Base-by-base conservation (phyloP, 495 filamentous ascomycete species). In the Neurospora cerealis region DNA sequence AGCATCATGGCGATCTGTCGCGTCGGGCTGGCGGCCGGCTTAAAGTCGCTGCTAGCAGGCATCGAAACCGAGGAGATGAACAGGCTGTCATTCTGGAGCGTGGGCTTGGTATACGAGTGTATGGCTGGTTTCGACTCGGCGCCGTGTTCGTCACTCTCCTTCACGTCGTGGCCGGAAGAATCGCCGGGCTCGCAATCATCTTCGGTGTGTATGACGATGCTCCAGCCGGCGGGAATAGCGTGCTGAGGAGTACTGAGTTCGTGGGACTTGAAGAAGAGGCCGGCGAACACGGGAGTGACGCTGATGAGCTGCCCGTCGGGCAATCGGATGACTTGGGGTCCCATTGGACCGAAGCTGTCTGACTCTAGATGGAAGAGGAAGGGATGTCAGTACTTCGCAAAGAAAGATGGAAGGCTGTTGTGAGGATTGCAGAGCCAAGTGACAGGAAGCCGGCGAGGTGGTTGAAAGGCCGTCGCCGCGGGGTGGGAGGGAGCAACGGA, bases 1-100 rank as follows among this genome's bases (percentile, higher is more conserved):
- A 98, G 88, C 93, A 97, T 95, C 93, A 97, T 92, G 73, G 95
- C 95, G 73, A 97, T 91, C 82, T 94, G 92, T 40, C 94, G 85
- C 0, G 93, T 94, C 1, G 92, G 93, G 69, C 93, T 96, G 36
- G 82, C 88, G 13, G 89, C 87, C 1, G 93, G 90, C 76, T 93
- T 93, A 86, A 91, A 96, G 69, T 97, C 93, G 76, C 80, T 88
- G 77, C 85, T 92, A 69, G 91, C 92, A 0, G 94, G 93, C 74
- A 89, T 94, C 69, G 93, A 95, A 75, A 97, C 95, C 73, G 92
- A 94, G 21, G 93, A 96, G 74, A 98, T 93, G 84, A 93, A 97
- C 48, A 98, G 84, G 77, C 88, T 88, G 84, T 98, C 94, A 82
- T 91, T 87, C 32, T 87, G 86, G 54, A 95, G 82, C 5, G 93